Percentiles rank a stretch among this genome's conserved stretches.
Evolutionary conservation across 2,329 filamentous ascomycete genomes (phyloP).

Genomic region (Colletotrichum sp.): DNA sequence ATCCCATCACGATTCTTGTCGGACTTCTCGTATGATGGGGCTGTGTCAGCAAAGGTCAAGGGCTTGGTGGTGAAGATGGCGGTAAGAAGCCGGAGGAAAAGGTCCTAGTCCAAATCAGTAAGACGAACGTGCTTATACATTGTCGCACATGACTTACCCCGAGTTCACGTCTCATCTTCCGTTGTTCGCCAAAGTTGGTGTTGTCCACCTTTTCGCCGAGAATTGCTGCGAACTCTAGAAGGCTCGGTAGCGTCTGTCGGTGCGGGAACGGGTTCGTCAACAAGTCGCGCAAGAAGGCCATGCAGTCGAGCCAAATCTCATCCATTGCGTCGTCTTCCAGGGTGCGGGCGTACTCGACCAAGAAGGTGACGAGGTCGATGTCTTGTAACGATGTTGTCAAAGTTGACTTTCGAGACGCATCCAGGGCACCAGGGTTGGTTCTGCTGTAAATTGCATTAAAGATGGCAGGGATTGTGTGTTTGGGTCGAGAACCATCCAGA

Average conservation of each 20-base stretch:
- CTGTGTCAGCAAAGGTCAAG: conserved; percentile 68
- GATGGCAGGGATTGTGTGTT: conserved; percentile 89
- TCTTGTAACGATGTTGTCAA: conserved; percentile 86
- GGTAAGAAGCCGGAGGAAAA: conserved; percentile 85
- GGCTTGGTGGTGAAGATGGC: conserved; percentile 94
- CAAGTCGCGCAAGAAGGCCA: conserved; percentile 87
- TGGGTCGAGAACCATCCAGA: conserved; percentile 87
- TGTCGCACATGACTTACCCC: conserved; percentile 64
- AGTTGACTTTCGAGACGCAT: conserved; percentile 82
- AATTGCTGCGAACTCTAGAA: conserved; percentile 88
- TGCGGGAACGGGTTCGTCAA: conserved; percentile 94
- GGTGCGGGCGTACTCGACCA: conserved; percentile 88
- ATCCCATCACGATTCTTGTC: conserved; percentile 44
- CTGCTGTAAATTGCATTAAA: conserved; percentile 97
- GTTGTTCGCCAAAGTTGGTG: conserved; percentile 94
- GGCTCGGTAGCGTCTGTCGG: conserved; percentile 82
- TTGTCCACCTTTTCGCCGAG: conserved; percentile 96
- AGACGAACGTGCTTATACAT: neutral
- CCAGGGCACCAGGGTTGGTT: conserved; percentile 82
- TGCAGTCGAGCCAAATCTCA: conserved; percentile 96
- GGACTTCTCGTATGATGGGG: conserved; percentile 38
- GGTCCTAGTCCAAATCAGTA: conserved; percentile 64
- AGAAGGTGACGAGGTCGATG: conserved; percentile 82
- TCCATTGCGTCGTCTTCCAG: conserved; percentile 97
- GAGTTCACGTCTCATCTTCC: conserved; percentile 87